Percentiles rank a stretch among this genome's conserved stretches.
Evolutionary conservation across 495 filamentous ascomycete genomes (phyloP).

Genomic region (Xylaria bambusicola): DNA sequence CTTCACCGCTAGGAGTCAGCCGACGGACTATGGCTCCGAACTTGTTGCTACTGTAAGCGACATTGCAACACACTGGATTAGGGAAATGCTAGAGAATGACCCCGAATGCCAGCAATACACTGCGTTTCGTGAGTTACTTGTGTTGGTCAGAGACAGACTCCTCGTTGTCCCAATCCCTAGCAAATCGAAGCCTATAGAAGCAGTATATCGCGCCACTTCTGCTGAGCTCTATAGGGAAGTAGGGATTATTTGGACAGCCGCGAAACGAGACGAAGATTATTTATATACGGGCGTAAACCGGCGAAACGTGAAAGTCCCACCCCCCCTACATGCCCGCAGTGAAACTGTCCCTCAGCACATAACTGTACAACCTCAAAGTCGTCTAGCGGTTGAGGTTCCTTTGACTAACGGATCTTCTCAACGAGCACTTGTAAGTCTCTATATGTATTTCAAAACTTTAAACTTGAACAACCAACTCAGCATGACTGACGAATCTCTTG

Average conservation of each 20-base stretch:
- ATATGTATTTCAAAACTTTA: no score
- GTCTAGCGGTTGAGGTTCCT: not conserved
- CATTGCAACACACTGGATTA: slow-evolving; percentile 11
- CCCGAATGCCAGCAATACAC: slow-evolving; percentile 20
- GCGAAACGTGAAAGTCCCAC: not conserved
- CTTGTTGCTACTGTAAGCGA: slow-evolving; percentile 16
- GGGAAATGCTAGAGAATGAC: slow-evolving; percentile 7
- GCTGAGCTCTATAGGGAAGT: not conserved
- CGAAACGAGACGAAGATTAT: not conserved
- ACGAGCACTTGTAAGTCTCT: not conserved
- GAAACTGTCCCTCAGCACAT: not conserved
- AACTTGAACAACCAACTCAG: no score
- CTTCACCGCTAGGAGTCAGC: not conserved
- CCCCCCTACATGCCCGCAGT: not conserved
- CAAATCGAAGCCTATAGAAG: not conserved
- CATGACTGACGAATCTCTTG: not conserved
- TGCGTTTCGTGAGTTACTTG: slow-evolving; percentile 28
- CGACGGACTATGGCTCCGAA: not conserved
- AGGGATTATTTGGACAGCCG: not conserved
- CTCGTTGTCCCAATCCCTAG: slow-evolving; percentile 22
- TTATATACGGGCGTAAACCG: not conserved
- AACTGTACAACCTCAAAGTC: not conserved
- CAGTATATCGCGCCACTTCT: not conserved
- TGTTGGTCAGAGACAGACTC: slow-evolving; percentile 25
- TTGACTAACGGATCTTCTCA: not conserved